Evolutionary conservation across 441 rosid species (phyloP), one percentile per base, ranked within the genome.

Genomic region (Gossypium trilobum): DNA sequence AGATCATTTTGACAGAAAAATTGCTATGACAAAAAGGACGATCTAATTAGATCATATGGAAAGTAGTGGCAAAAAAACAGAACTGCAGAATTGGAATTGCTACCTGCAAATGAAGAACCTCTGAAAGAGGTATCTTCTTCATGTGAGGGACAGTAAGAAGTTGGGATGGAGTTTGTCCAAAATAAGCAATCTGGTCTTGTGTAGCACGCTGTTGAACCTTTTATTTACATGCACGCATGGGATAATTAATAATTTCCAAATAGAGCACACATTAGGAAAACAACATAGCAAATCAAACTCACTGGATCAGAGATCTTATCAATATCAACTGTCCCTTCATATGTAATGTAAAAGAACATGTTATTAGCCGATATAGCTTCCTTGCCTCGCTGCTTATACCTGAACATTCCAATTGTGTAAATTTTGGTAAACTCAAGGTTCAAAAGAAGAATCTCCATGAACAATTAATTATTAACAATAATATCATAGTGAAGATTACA

Each of bases 161-260:
- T 82, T 93, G 97, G 76, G 98, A 96, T 75, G 99, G 98, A 31
- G 99, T 96, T 81, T 96, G 99, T 75, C 98, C 99, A 82, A 96
- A 96, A 83, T 96, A 93, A 78, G 99, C 93, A 65, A 96, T 96
- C 82, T 96, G 98, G 81, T 96, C 99, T 87, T 96, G 99, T 0
- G 93, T 88, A 70, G 99, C 97, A 48, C 79, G 92, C 74, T 91
- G 99, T 79, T 91, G 99, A 76, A 79, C 92, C 99, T 96, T 81
- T 82, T 75, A 70, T 74, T 57, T 63, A 74, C 44, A 75, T 20
- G 74, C 42, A 82, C 58, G 57, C 39, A 54, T 9, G 74, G 74
- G 77, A 71, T 54, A 56, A 81, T 27, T 59, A 67, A 68, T 65
- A 52, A 68, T 76, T 11, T 66, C 57, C 64, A 36, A 27, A 59